Evolutionary conservation across 106 monocot species (phyloP), one percentile per base, ranked within the genome.

Genomic region (Platanthera guangdongensis): DNA sequence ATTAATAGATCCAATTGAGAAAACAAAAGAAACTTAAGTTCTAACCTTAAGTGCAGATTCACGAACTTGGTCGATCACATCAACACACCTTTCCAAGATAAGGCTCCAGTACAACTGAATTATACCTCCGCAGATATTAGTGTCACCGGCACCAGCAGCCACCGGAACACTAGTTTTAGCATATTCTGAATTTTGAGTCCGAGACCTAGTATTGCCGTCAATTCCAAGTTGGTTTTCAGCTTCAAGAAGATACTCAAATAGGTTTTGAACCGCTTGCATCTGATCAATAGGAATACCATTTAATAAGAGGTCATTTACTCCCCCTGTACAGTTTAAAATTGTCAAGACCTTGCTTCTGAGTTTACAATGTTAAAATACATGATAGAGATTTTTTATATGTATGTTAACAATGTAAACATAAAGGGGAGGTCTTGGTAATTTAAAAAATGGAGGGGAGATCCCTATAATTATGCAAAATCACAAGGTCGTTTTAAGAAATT

Each of bases 91-190:
- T 80, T 89, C 89, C 52, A 99, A 81, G 73, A 99, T 88, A 83
- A 75, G 78, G 73, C 83, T 86, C 99, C 99, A 99, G 68, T 99
- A 99, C 57, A 99, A 77, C 67, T 99, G 99, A 76, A 99, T 84
- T 51, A 99, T 99, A 72, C 99, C 99, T 55, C 99, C 94, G 87
- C 99, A 94, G 12, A 92, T 99, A 73, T 99, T 99, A 69, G 99
- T 94, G 77, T 99, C 99, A 80, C 94, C 99, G 9, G 99, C 99
- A 71, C 99, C 99, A 45, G 99, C 99, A 88, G 99, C 99, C 77
- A 89, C 88, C 63, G 99, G 92, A 47, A 99, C 99, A 67, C 62
- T 81, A 78, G n/a, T 88, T 63, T 48, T 78, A 68, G 51, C 49
- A 76, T 85, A 69, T 76, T 79, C 76, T 75, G 78, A 55, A 80